Percentiles rank a stretch among this genome's conserved stretches.
phyloP scores from a whole-genome alignment of 164 flowering plant species.

The Annona squamosa region DNA sequence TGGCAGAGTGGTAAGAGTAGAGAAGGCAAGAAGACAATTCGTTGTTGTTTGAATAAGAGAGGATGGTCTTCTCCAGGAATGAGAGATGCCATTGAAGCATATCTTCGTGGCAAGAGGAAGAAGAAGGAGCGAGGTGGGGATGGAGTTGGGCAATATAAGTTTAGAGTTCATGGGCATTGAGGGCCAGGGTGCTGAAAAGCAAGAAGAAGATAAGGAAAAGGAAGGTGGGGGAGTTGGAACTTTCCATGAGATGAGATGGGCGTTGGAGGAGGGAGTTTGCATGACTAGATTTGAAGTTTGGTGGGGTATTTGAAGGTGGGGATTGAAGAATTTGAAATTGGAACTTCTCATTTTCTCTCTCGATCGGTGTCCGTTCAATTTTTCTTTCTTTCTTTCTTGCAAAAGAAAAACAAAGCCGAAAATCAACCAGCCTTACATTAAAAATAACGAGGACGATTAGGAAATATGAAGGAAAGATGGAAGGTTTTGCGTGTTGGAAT shows the following conservation, averaged over 20 bases:
- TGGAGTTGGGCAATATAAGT: slow-evolving; percentile 82
- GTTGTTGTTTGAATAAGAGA: slow-evolving; percentile 26
- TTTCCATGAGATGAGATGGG: slow-evolving; percentile 40
- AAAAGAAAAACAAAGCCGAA: too few species aligned
- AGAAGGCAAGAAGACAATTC: slow-evolving; percentile 49
- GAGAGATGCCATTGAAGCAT: slow-evolving; percentile 64
- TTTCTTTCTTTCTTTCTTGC: too few species aligned
- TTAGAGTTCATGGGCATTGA: slow-evolving; percentile 29
- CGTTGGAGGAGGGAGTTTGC: too few species aligned
- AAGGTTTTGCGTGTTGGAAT: too few species aligned
- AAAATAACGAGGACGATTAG: too few species aligned
- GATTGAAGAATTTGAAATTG: too few species aligned
- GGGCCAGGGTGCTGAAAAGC: slow-evolving; percentile 8
- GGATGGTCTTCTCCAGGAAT: slow-evolving; percentile 34
- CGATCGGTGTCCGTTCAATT: too few species aligned
- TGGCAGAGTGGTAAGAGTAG: slow-evolving; percentile 62
- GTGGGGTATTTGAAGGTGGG: too few species aligned
- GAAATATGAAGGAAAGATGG: too few species aligned
- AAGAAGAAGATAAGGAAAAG: slow-evolving; percentile 17
- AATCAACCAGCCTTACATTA: too few species aligned
- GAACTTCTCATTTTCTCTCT: too few species aligned
- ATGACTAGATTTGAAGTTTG: too few species aligned
- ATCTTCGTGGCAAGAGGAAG: slow-evolving; percentile 23
- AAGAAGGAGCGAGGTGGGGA: slow-evolving; percentile 32
- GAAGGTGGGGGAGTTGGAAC: slow-evolving; percentile 14